Evolutionary conservation across 1,139 yeast species (phyloP).

Genomic region (Geotrichum siamense): DNA sequence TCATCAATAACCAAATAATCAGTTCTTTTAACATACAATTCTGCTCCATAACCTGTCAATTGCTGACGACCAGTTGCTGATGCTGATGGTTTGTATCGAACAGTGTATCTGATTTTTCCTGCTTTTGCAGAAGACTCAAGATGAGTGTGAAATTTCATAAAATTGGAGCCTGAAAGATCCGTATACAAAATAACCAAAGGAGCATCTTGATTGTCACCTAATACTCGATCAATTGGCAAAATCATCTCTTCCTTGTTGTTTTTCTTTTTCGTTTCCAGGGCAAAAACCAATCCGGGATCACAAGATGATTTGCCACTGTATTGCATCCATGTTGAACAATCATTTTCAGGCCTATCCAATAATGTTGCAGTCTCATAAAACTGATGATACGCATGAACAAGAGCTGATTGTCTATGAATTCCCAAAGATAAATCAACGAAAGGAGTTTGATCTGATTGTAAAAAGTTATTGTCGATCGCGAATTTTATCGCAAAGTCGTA

Average conservation of each 20-base stretch:
- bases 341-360: constrained; percentile 24
- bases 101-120: constrained; percentile 64
- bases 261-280: constrained; percentile 43
- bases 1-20: constrained; percentile 62
- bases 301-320: constrained; percentile 49
- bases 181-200: constrained; percentile 45
- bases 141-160: constrained; percentile 51
- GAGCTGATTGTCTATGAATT: constrained; percentile 50
- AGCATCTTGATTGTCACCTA: constrained; percentile 43
- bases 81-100: constrained; percentile 55
- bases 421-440: constrained; percentile 48
- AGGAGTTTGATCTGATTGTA: constrained; percentile 25
- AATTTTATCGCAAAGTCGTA: constrained; percentile 37
- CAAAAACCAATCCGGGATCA: constrained; percentile 60
- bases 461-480: constrained; percentile 28
- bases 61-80: constrained; percentile 29
- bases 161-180: constrained; percentile 42
- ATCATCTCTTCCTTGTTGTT: constrained; percentile 24
- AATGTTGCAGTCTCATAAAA: constrained; percentile 37
- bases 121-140: constrained; percentile 52
- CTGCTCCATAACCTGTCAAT: constrained; percentile 62
- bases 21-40: constrained; percentile 52
- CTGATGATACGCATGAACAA: constrained; percentile 56
- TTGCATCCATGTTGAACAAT: constrained; percentile 43
- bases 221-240: constrained; percentile 51